Percentiles rank a stretch among this genome's conserved stretches.
Evolutionary conservation across 805 yeast genomes (phyloP).

Genomic region (Spathaspora arborariae): DNA sequence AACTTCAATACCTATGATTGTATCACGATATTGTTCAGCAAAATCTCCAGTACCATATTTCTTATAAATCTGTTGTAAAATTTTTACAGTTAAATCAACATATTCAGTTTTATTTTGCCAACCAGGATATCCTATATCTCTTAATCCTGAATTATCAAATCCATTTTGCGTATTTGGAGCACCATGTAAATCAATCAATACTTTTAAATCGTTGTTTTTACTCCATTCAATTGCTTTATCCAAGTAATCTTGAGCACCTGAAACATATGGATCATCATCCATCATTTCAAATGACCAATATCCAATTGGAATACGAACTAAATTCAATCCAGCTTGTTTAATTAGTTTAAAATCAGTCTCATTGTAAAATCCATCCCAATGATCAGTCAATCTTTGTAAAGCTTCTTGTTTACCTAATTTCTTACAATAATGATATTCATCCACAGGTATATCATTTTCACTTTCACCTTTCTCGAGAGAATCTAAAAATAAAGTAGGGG

Average conservation of each 20-base stretch:
- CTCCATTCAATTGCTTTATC: slow-evolving; percentile 70
- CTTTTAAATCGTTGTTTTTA: slow-evolving; percentile 52
- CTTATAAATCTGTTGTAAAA: slow-evolving; percentile 27
- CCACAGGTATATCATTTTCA: slow-evolving; percentile 43
- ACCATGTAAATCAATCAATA: slow-evolving; percentile 77
- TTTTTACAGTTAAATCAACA: slow-evolving; percentile 27
- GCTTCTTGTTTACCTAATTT: slow-evolving; percentile 48
- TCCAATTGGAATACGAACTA: slow-evolving; percentile 75
- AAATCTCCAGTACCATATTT: slow-evolving; percentile 31
- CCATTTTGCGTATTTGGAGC: slow-evolving; percentile 86
- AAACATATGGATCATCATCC: slow-evolving; percentile 57
- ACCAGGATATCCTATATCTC: slow-evolving; percentile 40
- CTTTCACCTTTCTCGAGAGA: slow-evolving; percentile 12
- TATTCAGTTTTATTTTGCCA: slow-evolving; percentile 30
- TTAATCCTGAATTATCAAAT: slow-evolving; percentile 73
- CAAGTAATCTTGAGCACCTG: slow-evolving; percentile 62
- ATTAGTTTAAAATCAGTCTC: slow-evolving; percentile 56
- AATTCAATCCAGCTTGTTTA: slow-evolving; percentile 52
- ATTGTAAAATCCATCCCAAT: slow-evolving; percentile 57
- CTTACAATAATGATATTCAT: slow-evolving; percentile 55
- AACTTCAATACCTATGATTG: slow-evolving; percentile 37
- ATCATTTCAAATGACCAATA: slow-evolving; percentile 68
- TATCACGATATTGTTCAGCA: slow-evolving; percentile 21
- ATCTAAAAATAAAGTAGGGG: slow-evolving; percentile 53
- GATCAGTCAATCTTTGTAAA: slow-evolving; percentile 36